Percentiles rank a stretch among this genome's conserved stretches.
These are phyloP conservation scores for Podospora tetraspora DNA, from an alignment of 495 filamentous ascomycete species.

Conservation along the genomic window DNA sequence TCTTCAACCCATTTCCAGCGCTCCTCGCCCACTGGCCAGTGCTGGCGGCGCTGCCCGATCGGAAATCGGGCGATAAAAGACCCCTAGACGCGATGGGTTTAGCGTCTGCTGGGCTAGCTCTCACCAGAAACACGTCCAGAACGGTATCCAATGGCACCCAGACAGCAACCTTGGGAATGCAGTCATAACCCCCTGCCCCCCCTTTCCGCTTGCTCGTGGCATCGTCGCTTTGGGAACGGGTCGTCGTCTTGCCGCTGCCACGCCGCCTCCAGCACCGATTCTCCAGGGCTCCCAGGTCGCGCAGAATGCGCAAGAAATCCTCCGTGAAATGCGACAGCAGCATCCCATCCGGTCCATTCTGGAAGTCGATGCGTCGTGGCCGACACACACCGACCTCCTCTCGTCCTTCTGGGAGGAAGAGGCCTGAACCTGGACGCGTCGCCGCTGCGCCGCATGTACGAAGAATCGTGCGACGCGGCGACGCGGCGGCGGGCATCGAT, in stretches of 20 bases:
- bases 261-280: neutral
- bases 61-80: neutral
- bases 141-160: neutral
- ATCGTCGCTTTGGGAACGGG: slow-evolving; percentile 9
- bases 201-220: neutral
- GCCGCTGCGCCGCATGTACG: neutral
- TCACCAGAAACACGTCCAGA: neutral
- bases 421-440: neutral
- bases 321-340: neutral
- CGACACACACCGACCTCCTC: neutral
- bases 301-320: neutral
- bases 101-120: neutral
- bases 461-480: neutral
- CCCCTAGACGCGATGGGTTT: neutral
- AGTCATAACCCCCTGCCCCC: neutral
- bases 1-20: neutral
- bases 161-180: neutral
- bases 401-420: neutral
- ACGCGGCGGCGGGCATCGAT: neutral
- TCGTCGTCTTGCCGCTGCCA: neutral
- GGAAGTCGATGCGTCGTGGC: neutral
- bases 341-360: neutral
- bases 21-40: neutral
- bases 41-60: neutral
- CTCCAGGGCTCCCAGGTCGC: too few species aligned